Conservation (phyloP, 2,329 filamentous ascomycete species). For the Colletotrichum horii region DNA sequence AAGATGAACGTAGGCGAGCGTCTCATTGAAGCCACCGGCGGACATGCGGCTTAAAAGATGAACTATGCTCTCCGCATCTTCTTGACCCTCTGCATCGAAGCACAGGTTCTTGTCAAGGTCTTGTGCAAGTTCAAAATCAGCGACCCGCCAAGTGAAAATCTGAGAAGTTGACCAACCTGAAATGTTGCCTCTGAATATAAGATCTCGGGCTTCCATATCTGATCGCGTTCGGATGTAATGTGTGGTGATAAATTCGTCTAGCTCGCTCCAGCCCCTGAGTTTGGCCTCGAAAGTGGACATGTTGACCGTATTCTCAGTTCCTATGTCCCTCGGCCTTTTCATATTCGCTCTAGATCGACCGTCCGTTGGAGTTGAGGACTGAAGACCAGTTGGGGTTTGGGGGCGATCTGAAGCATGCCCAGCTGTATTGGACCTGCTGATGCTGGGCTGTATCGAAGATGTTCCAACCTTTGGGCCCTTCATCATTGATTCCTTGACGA, state of each 20-base stretch:
- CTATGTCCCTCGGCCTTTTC: neutral
- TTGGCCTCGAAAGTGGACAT: neutral
- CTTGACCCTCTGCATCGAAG: neutral
- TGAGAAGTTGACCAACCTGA: neutral
- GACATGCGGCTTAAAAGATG: neutral
- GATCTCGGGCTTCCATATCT: neutral
- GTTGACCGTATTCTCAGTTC: neutral
- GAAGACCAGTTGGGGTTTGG: neutral
- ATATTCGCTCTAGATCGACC: neutral
- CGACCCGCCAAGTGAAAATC: fast-evolving
- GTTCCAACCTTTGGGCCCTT: neutral
- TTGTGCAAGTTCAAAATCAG: fast-evolving
- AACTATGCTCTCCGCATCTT: neutral
- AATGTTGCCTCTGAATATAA: neutral
- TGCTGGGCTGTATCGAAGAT: neutral
- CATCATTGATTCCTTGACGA: neutral
- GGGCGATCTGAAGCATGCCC: neutral
- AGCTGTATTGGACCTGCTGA: neutral
- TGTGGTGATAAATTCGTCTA: neutral
- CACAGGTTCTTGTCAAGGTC: neutral
- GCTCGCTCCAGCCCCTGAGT: neutral
- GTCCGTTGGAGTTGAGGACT: neutral
- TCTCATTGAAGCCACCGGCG: neutral
- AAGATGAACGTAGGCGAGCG: neutral
- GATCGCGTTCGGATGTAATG: neutral